A percentile compares a stretch with the other conserved stretches of the same genome.
Conservation (phyloP, 2,329 filamentous ascomycete species). For the Plectosphaerella sp. region DNA sequence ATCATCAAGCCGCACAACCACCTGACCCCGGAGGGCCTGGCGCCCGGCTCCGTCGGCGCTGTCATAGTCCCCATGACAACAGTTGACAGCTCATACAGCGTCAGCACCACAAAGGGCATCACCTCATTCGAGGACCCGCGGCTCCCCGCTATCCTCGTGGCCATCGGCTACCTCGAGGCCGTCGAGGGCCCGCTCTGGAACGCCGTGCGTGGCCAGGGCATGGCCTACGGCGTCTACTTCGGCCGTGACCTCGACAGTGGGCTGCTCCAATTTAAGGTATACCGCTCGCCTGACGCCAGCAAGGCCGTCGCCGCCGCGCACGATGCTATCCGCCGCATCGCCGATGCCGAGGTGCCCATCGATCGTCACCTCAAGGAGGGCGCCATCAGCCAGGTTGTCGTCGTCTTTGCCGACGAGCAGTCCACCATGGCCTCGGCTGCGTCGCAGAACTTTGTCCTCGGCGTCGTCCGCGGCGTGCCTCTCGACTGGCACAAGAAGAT, state of each 20-base stretch:
- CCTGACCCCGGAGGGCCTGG: conserved; percentile 70
- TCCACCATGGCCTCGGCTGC: conserved; percentile 80
- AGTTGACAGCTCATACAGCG: conserved; percentile 86
- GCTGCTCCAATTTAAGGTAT: conserved; percentile 78
- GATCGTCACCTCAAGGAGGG: conserved; percentile 83
- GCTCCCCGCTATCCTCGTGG: conserved; percentile 81
- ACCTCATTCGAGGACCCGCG: conserved; percentile 71
- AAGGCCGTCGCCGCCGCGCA: conserved; percentile 79
- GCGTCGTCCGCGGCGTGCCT: conserved; percentile 72
- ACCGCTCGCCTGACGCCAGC: conserved; percentile 82
- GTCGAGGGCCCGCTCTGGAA: conserved; percentile 94
- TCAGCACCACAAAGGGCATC: conserved; percentile 71
- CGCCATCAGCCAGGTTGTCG: conserved; percentile 84
- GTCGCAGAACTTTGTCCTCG: conserved; percentile 74
- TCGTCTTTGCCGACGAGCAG: conserved; percentile 82
- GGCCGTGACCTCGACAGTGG: conserved; percentile 73
- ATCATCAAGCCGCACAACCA: conserved; percentile 66
- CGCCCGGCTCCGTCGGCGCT: conserved; percentile 68
- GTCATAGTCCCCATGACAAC: conserved; percentile 87
- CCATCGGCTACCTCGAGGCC: conserved; percentile 84
- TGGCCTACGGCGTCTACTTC: conserved; percentile 87
- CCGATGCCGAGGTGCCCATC: conserved; percentile 65
- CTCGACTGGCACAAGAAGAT: conserved; percentile 75
- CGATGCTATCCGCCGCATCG: conserved; percentile 69
- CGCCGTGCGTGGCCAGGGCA: conserved; percentile 84